Evolutionary conservation across 768 basidiomycete genomes (phyloP).

Genomic region (Mycena venus): DNA sequence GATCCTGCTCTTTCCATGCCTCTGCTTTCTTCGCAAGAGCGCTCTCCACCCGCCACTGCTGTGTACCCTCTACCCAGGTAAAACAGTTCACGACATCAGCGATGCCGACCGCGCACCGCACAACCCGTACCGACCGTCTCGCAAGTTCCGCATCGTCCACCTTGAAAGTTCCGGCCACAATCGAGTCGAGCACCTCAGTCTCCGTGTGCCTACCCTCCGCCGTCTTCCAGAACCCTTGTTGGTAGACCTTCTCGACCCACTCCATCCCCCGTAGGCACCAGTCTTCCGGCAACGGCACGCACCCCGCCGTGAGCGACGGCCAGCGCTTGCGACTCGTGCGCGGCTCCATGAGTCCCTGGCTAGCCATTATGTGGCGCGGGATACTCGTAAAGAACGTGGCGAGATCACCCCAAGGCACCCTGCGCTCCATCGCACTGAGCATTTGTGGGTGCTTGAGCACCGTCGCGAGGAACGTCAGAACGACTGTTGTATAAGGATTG

Average conservation of each 20-base stretch:
- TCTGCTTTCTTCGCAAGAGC: conserved; percentile 76
- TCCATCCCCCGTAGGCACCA: conserved; percentile 97
- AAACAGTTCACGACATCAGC: conserved; percentile 78
- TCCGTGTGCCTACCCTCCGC: conserved; percentile 76
- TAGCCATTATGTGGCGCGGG: conserved; percentile 65
- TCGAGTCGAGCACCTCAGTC: conserved; percentile 82
- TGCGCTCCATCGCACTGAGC: conserved; percentile 75
- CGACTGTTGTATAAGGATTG: conserved; percentile 89
- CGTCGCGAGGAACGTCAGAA: conserved; percentile 91
- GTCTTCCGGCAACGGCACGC: conserved; percentile 86
- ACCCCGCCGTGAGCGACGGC: conserved; percentile 77
- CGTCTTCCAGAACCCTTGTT: conserved; percentile 95
- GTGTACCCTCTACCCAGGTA: too few relatives aligned
- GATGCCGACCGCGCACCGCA: conserved; percentile 77
- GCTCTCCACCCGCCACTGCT: conserved; percentile 76
- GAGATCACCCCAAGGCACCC: conserved; percentile 88
- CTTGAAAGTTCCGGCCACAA: conserved; percentile 49
- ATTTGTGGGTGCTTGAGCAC: conserved; percentile 75
- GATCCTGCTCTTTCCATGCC: conserved; percentile 79
- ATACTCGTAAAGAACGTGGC: conserved; percentile 71
- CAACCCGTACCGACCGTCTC: conserved; percentile 81
- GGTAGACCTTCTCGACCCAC: conserved; percentile 94
- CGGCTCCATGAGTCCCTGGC: conserved; percentile 55
- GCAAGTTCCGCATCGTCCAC: conserved; percentile 55
- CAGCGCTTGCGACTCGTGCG: conserved; percentile 56